A percentile compares a stretch with the other conserved stretches of the same genome.
Evolutionary conservation across 805 yeast genomes (phyloP).

Genomic region (Schizosaccharomyces lindneri): DNA sequence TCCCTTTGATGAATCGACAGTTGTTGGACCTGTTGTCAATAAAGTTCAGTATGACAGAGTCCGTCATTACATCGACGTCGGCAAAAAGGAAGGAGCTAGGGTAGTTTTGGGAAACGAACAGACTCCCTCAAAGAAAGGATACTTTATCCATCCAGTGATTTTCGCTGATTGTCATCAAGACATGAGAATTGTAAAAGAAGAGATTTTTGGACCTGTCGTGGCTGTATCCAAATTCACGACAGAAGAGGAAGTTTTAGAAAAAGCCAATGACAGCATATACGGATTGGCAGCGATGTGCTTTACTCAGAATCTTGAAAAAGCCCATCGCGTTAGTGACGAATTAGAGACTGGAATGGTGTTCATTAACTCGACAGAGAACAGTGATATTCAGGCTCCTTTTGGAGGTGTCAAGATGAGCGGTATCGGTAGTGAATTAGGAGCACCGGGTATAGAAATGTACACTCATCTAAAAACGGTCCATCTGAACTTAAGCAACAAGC

Average conservation of each 20-base stretch:
- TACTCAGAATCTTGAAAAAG: conserved; percentile 48
- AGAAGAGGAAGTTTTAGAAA: conserved; percentile 51
- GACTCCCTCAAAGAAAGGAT: conserved; percentile 28
- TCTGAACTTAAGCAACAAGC: conserved; percentile 27
- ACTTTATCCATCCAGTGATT: conserved; percentile 41
- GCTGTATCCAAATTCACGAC: conserved; percentile 58
- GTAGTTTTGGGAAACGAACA: conserved; percentile 66
- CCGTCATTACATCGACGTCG: conserved; percentile 47
- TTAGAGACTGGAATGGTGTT: conserved; percentile 75
- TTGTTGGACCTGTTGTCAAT: conserved; percentile 85
- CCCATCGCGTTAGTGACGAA: conserved; percentile 47
- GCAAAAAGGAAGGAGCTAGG: conserved; percentile 65
- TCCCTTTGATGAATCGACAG: conserved; percentile 53
- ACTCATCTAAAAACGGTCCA: conserved; percentile 58
- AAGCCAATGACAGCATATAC: conserved; percentile 60
- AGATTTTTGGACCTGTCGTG: conserved; percentile 87
- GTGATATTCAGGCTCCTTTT: conserved; percentile 42
- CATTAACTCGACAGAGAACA: conserved; percentile 71
- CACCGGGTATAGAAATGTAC: conserved; percentile 42
- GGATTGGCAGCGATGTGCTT: conserved; percentile 87
- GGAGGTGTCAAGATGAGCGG: conserved; percentile 67
- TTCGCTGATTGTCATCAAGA: conserved; percentile 56
- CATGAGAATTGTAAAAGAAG: conserved; percentile 60
- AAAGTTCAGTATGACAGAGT: conserved; percentile 55
- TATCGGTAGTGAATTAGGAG: conserved; percentile 59